A percentile compares a stretch with the other conserved stretches of the same genome.
phyloP scores from a whole-genome alignment of 129 eudicot genomes.

The Chrysanthemum seticuspe region DNA sequence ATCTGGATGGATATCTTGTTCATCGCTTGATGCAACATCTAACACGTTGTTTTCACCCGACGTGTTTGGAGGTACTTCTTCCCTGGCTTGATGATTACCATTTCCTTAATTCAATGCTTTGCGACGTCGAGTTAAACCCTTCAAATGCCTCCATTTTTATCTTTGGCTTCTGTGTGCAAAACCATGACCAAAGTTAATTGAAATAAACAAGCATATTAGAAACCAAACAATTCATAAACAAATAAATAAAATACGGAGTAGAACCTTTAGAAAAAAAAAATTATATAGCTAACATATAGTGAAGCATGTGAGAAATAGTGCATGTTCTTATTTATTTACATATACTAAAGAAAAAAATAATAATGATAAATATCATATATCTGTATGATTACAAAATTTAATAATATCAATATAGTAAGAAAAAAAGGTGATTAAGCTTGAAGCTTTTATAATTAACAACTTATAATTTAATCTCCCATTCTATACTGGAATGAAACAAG shows the following conservation, averaged over 20 bases:
- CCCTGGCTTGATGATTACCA: background rate
- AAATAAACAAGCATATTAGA: background rate
- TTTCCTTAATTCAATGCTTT: slow-evolving; percentile 12
- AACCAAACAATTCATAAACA: background rate
- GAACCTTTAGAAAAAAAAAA: background rate
- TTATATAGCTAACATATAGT: background rate
- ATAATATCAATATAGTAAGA: too few species aligned
- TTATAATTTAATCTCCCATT: too few species aligned
- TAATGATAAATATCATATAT: too few species aligned
- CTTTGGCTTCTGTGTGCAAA: slow-evolving; percentile 8
- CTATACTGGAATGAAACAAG: too few species aligned
- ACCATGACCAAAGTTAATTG: background rate
- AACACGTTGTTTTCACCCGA: too few species aligned
- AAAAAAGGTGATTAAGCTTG: too few species aligned
- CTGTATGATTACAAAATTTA: too few species aligned
- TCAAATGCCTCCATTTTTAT: background rate
- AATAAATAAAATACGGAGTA: background rate
- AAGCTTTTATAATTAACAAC: too few species aligned
- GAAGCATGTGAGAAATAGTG: too few species aligned
- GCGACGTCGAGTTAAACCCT: background rate
- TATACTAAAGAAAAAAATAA: too few species aligned
- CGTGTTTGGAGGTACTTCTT: background rate
- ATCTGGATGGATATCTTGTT: background rate
- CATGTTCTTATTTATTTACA: too few species aligned
- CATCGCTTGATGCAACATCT: background rate